A percentile compares a stretch with the other conserved stretches of the same genome.
Conservation (phyloP, 1,284 basidiomycete genomes). For the Tilletia caries region DNA sequence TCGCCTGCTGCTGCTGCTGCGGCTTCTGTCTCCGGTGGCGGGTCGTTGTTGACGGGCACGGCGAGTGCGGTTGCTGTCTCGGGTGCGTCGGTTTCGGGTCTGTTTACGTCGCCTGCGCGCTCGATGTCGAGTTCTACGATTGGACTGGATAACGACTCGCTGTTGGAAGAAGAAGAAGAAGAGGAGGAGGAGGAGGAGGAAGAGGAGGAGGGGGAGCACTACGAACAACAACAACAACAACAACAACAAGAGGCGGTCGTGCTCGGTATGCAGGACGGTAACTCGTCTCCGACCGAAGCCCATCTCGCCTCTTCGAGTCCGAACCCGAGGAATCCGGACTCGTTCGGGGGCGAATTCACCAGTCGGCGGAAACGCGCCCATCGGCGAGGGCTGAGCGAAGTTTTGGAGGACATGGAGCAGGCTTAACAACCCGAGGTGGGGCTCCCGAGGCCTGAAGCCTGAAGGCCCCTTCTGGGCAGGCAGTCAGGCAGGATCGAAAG, state of each 20-base stretch:
- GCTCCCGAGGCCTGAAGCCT: too few relatives aligned
- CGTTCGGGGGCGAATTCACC: neutral
- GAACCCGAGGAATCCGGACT: neutral
- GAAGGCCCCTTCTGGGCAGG: too few relatives aligned
- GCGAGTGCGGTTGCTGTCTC: conserved; percentile 2
- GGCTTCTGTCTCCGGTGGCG: neutral
- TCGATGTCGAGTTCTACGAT: neutral
- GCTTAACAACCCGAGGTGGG: neutral
- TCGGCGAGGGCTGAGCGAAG: conserved; percentile 9
- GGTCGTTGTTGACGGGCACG: neutral
- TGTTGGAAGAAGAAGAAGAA: neutral
- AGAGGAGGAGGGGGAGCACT: neutral
- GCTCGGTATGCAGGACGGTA: neutral
- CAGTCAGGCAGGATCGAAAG: too few relatives aligned
- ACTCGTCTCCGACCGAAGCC: neutral
- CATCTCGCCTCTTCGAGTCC: neutral
- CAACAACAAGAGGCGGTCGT: too few relatives aligned
- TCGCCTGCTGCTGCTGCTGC: neutral
- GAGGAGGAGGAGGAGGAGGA: neutral
- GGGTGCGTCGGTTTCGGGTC: neutral
- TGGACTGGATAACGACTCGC: neutral
- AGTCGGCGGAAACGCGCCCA: neutral
- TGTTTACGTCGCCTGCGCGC: neutral
- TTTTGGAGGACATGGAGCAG: conserved; percentile 5
- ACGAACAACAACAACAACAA: too few relatives aligned